Conservation (phyloP, 202 grass and related monocot genomes). For the Schoenoplectus triqueter region DNA sequence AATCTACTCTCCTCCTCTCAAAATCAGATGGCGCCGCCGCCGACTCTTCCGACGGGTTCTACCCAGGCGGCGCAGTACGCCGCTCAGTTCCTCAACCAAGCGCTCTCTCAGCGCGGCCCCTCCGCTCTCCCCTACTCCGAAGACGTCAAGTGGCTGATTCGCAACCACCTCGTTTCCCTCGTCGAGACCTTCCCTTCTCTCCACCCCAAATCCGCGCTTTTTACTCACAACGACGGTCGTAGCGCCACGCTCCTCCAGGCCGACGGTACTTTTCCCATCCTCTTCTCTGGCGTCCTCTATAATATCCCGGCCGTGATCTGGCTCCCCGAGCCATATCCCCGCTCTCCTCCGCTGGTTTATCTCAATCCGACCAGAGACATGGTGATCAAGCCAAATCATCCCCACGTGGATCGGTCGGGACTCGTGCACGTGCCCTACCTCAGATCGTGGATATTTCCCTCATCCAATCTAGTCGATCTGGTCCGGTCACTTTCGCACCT, state of each 20-base stretch:
- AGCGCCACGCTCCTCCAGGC: slow-evolving; percentile 73
- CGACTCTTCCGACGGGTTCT: slow-evolving; percentile 37
- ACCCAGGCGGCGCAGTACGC: slow-evolving; percentile 60
- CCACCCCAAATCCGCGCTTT: slow-evolving; percentile 66
- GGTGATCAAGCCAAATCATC: slow-evolving; percentile 86
- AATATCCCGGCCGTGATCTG: slow-evolving; percentile 78
- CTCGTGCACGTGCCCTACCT: slow-evolving; percentile 72
- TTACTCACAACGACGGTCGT: slow-evolving; percentile 94
- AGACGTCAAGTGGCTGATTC: slow-evolving; percentile 87
- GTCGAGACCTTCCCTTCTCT: slow-evolving; percentile 70
- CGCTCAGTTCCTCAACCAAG: slow-evolving; percentile 80
- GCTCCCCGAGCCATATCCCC: slow-evolving; percentile 76
- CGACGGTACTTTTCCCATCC: slow-evolving; percentile 79
- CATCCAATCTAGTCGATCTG: slow-evolving; percentile 95
- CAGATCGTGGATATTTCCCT: slow-evolving; percentile 80
- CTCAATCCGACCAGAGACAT: slow-evolving; percentile 81
- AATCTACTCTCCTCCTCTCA: neutral
- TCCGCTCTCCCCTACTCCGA: slow-evolving; percentile 70
- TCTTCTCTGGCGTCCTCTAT: slow-evolving; percentile 63
- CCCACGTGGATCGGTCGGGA: slow-evolving; percentile 78
- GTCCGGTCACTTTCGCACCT: slow-evolving; percentile 71
- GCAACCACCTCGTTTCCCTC: slow-evolving; percentile 84
- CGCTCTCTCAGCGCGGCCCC: slow-evolving; percentile 78
- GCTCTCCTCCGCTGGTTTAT: slow-evolving; percentile 71
- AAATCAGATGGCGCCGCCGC: slow-evolving; percentile 36